Evolutionary conservation across 129 eudicot genomes (phyloP).

Genomic region (Solidago caesia): DNA sequence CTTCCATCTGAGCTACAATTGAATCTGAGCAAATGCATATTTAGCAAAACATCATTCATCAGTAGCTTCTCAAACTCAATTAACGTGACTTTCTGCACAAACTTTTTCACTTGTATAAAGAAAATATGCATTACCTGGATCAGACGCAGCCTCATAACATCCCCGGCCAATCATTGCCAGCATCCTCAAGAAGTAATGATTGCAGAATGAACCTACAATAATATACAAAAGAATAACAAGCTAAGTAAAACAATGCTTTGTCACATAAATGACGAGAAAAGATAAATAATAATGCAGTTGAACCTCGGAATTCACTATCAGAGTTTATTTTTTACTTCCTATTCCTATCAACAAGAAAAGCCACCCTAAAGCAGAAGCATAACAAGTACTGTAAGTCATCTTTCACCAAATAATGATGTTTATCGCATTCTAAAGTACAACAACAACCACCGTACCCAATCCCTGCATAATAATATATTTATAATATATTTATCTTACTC

Average conservation of each 20-base stretch:
- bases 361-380: slow-evolving; percentile 9
- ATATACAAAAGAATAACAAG: background rate
- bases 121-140: slow-evolving; percentile 49
- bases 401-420: background rate
- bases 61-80: background rate
- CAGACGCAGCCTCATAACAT: slow-evolving; percentile 65
- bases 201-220: slow-evolving; percentile 73
- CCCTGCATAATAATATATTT: too few relatives aligned
- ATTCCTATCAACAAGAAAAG: background rate
- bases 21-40: slow-evolving; percentile 49
- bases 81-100: slow-evolving; percentile 9
- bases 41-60: background rate
- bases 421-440: too few relatives aligned
- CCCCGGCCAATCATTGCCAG: slow-evolving; percentile 85
- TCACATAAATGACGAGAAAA: slow-evolving; percentile 5
- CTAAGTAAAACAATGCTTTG: slow-evolving; percentile 9
- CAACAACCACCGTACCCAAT: too few relatives aligned
- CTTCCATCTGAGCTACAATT: slow-evolving; percentile 53
- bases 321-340: background rate
- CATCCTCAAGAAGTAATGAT: slow-evolving; percentile 81
- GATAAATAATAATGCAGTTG: slow-evolving; percentile 4
- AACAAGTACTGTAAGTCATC: background rate
- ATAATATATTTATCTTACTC: too few relatives aligned
- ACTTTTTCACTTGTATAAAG: background rate
- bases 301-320: slow-evolving; percentile 10